A percentile compares a stretch with the other conserved stretches of the same genome.
These are phyloP conservation scores for Ophiostoma himal-ulmi DNA, from an alignment of 2,329 filamentous ascomycete species.

Conservation along the genomic window DNA sequence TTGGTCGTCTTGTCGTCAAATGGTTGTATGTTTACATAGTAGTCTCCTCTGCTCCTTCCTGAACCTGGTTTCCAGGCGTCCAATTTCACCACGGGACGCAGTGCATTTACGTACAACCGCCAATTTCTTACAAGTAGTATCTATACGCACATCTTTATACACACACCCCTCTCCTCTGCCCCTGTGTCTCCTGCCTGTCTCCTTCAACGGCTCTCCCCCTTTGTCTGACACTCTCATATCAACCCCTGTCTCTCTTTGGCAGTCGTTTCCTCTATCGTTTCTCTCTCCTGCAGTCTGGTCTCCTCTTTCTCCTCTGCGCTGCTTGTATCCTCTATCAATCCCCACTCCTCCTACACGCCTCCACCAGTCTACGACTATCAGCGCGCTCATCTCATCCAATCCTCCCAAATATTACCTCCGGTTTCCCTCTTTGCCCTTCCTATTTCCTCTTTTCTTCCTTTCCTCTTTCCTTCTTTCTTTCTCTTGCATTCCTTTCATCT, in stretches of 20 bases:
- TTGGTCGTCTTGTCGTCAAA: constrained; percentile 16
- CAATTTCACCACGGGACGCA: not conserved
- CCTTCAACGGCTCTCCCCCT: constrained; percentile 9
- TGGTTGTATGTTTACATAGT: not conserved
- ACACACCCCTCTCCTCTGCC: not conserved
- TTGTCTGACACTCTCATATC: constrained; percentile 3
- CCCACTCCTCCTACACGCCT: not conserved
- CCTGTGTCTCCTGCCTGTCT: constrained; percentile 6
- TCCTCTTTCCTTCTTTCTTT: constrained; percentile 15
- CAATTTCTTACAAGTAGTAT: not conserved
- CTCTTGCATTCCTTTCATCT: constrained; percentile 10
- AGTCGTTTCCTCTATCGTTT: not conserved
- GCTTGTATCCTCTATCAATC: not conserved
- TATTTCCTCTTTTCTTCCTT: not conserved
- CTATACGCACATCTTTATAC: not conserved
- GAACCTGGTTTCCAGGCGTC: not conserved
- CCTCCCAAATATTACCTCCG: constrained; percentile 5
- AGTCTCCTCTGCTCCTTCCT: not conserved
- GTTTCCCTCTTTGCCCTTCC: constrained; percentile 4
- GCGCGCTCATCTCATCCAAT: not conserved
- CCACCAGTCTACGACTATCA: not conserved
- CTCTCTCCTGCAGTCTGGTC: not conserved
- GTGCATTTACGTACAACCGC: not conserved
- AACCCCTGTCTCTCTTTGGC: not conserved
- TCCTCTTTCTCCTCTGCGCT: not conserved